Evolutionary conservation across 2,329 filamentous ascomycete genomes (phyloP).

Genomic region (Colletotrichum destructivum): DNA sequence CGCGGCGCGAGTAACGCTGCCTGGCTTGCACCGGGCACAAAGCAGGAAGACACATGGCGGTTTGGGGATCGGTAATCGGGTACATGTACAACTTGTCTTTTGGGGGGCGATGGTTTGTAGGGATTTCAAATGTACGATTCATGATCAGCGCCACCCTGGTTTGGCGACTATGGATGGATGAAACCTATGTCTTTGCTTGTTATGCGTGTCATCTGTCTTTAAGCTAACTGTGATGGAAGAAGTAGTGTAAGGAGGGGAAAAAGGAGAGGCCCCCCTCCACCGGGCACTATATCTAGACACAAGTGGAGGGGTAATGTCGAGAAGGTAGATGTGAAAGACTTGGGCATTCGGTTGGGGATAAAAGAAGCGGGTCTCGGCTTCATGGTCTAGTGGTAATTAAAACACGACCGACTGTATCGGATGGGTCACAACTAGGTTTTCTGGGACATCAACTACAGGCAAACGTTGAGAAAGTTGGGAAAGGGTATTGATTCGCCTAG

Average conservation of each 20-base stretch:
- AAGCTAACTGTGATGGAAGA: not conserved
- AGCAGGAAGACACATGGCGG: constrained; percentile 88
- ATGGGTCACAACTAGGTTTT: not conserved
- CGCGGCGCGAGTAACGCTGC: constrained; percentile 64
- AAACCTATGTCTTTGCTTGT: constrained; percentile 11
- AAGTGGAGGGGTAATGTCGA: not conserved
- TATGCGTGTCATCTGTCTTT: not conserved
- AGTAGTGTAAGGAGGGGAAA: too few relatives aligned
- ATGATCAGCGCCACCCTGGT: constrained; percentile 25
- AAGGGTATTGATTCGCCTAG: constrained; percentile 2
- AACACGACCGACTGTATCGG: not conserved
- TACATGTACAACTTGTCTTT: constrained; percentile 42
- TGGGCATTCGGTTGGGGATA: not conserved
- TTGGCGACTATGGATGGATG: constrained; percentile 26
- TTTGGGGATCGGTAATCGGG: constrained; percentile 53
- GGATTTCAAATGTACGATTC: constrained; percentile 38
- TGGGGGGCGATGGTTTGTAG: not conserved
- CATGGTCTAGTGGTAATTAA: not conserved
- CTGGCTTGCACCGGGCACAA: constrained; percentile 87
- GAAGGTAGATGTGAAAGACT: not conserved
- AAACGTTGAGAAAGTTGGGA: not conserved
- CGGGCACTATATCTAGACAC: constrained; percentile 4
- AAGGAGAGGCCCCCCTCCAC: not conserved
- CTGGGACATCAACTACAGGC: not conserved
- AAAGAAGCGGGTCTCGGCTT: too few relatives aligned